phyloP scores from a whole-genome alignment of 1,139 yeast species.

The Scheffersomyces cryptocercus region DNA sequence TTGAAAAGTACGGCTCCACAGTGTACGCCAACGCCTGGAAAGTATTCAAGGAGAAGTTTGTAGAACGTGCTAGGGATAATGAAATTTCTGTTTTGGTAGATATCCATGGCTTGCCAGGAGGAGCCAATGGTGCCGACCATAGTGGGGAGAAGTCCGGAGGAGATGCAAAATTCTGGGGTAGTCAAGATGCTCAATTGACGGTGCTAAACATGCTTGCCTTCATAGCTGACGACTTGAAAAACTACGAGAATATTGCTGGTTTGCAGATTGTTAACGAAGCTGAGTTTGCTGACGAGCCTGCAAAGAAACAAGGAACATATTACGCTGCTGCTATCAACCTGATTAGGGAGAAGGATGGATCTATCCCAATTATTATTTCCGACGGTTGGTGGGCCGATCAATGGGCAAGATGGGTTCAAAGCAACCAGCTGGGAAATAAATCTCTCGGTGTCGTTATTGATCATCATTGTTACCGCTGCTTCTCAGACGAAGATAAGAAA shows the following conservation, averaged over 20 bases:
- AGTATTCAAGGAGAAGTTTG: conserved; percentile 47
- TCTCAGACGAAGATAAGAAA: conserved; percentile 68
- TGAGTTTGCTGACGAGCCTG: conserved; percentile 53
- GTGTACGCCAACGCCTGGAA: conserved; percentile 78
- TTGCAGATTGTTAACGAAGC: conserved; percentile 87
- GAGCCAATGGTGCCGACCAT: conserved; percentile 84
- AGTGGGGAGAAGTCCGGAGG: conserved; percentile 65
- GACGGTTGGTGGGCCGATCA: conserved; percentile 93
- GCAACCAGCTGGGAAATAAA: conserved; percentile 35
- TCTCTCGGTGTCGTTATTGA: conserved; percentile 72
- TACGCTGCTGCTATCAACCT: conserved; percentile 67
- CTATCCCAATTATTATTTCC: conserved; percentile 75
- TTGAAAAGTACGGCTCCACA: conserved; percentile 43
- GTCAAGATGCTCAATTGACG: conserved; percentile 41
- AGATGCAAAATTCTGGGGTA: conserved; percentile 64
- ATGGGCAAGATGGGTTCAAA: conserved; percentile 70
- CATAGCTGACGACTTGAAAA: conserved; percentile 59
- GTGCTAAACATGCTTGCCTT: conserved; percentile 57
- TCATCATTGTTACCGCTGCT: conserved; percentile 84
- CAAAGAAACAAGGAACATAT: conserved; percentile 55
- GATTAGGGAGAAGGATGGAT: conserved; percentile 56
- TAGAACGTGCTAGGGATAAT: conserved; percentile 54
- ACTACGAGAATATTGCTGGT: conserved; percentile 71
- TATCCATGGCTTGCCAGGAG: conserved; percentile 88
- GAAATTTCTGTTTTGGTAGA: conserved; percentile 79